Base-by-base conservation (phyloP, 768 basidiomycete species). In the Agaricus blazei region DNA sequence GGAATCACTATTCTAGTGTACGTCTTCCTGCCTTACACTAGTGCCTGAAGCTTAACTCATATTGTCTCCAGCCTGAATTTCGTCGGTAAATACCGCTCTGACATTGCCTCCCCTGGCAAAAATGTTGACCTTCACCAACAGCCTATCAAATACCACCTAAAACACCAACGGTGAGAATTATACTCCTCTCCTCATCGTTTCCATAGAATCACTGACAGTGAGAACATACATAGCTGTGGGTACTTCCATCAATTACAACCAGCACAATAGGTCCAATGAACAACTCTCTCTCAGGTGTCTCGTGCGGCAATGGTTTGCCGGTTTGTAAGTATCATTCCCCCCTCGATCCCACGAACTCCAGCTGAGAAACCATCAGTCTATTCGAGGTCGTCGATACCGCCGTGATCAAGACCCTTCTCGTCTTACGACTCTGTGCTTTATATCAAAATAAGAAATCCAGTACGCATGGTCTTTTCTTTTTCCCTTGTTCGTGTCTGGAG, bases 361-460 rank as follows among this genome's bases (percentile, higher is more conserved):
- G 8, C 11, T 26, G 38, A 28, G 31, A 23, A 19, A 28, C 15
- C 31, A 15, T 19, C n/a, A 54, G 52, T 28, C 26, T 29, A 9
- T 54, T 54, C 11, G 45, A 54, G 37, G 14, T 54, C 19, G 37
- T 46, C 3, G 38, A 54, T 7, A 54, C 52, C 2, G 45, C 44
- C 11, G 31, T 47, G 5, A 54, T 54, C 34, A 54, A 54, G 44
- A 54, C 52, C 9, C 52, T 54, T 15, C 45, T 54, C 14, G 52
- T 54, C 12, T 27, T 54, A 24, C 45, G 52, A 11, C 24, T 54
- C 3, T 45, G 52, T 11, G 52, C 52, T 4, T 42, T 54, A 34
- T 54, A 54, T 26, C 6, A 27, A 1, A 54, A 54, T 26, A 38
- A 54, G 4, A 54, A 29, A 40, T n/a, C 26, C 4, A 19, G 52